These are phyloP conservation scores for Penicillium sp. DNA, from an alignment of 2,329 filamentous ascomycete species.

Conservation along the genomic window DNA sequence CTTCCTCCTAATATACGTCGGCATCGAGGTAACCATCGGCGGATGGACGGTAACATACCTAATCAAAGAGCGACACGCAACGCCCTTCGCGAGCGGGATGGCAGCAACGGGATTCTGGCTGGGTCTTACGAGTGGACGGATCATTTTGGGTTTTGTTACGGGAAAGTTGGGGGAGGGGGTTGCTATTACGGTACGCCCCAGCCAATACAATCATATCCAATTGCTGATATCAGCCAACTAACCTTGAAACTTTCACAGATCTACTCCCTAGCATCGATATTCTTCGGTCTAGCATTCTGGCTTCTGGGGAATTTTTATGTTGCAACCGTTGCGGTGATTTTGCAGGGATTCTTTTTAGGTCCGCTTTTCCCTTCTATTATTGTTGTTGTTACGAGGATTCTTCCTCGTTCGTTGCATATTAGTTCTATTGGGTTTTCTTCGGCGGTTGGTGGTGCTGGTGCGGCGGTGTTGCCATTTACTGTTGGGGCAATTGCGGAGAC, in stretches of 20 bases:
- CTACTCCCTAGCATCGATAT: background rate
- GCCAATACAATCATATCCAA: background rate
- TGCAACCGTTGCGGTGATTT: conserved; percentile 3
- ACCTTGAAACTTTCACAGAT: too few species aligned
- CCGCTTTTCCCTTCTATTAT: conserved; percentile 74
- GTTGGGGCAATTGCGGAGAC: background rate
- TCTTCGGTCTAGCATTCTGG: background rate
- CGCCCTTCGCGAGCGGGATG: conserved; percentile 68
- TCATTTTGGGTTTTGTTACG: conserved; percentile 67
- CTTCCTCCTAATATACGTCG: conserved; percentile 74
- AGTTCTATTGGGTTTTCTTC: conserved; percentile 73
- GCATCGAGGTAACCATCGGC: conserved; percentile 67
- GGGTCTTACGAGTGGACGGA: conserved; percentile 71
- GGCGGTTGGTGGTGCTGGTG: conserved; percentile 71
- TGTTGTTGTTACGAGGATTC: conserved; percentile 68
- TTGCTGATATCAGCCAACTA: too few species aligned
- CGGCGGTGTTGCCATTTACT: conserved; percentile 51
- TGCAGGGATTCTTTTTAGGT: conserved; percentile 74
- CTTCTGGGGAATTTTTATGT: background rate
- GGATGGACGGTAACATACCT: conserved; percentile 82
- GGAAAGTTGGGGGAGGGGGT: conserved; percentile 59
- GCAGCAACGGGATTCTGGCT: conserved; percentile 77
- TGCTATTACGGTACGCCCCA: background rate
- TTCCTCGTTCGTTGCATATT: conserved; percentile 71
- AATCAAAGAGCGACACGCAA: conserved; percentile 68